Base-by-base conservation (phyloP, 2,329 filamentous ascomycete genomes). In the Botryotinia calthae region DNA sequence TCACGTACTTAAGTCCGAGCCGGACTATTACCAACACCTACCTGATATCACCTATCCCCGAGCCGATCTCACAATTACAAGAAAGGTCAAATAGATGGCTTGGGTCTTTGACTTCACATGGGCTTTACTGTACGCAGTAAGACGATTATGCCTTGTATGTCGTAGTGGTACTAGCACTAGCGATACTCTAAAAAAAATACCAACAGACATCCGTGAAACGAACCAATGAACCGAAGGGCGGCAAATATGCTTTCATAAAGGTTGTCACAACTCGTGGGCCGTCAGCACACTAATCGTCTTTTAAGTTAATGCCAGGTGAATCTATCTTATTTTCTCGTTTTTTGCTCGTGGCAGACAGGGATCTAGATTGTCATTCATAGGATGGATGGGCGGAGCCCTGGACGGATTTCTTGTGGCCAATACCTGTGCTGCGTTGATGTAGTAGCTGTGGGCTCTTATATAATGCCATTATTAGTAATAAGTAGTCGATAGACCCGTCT, bases 341-440 rank as follows among this genome's bases (percentile, higher is more conserved):
- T 67, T 67, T 40, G 56, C 64, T 67, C 64, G 64, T 67, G 64
- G 64, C 64, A 67, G 25, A 22, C 64, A 67, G 48, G 64, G 64
- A 54, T 67, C 46, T 6, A 20, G 31, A 20, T 16, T 67, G 46
- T n/a, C 25, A 37, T 40, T n/a, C 31, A 66, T 14, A 22, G 62
- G 42, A 46, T 64, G 4, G 8, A n/a, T 62, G 31, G 40, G 7
- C 28, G 20, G 59, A 28, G 25, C 62, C 62, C 62, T 64, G 9
- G 40, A 31, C 14, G n/a, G 18, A 7, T 12, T 7, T 7, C 9
- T 4, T 6, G n/a, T 22, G 20, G 6, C 61, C 61, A 63, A 63
- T 63, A 3, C n/a, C 12, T 7, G 6, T 28, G 25, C 59, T 28
- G 59, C 16, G 25, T 42, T 62, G 59, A 31, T 18, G 51, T 56